A percentile compares a stretch with the other conserved stretches of the same genome.
These are phyloP conservation scores for Phytophthora citricola DNA, from an alignment of 352 stramenopile species.

Conservation along the genomic window DNA sequence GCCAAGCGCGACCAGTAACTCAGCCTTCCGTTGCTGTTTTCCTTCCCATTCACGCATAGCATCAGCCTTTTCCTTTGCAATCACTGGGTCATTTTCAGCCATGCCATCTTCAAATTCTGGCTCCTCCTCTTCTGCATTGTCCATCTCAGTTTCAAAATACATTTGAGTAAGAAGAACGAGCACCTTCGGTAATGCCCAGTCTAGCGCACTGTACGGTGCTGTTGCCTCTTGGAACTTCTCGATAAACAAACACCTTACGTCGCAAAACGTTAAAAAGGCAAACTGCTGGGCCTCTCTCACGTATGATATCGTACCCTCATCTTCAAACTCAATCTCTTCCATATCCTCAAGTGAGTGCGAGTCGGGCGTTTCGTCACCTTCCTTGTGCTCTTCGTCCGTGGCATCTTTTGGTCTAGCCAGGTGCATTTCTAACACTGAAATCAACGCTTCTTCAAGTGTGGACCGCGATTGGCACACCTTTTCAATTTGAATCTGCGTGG, in stretches of 20 bases:
- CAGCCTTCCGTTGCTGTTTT: constrained; percentile 57
- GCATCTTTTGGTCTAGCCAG: constrained; percentile 46
- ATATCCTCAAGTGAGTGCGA: constrained; percentile 45
- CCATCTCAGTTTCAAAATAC: constrained; percentile 83
- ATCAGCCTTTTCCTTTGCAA: constrained; percentile 31
- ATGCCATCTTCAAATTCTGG: constrained; percentile 39
- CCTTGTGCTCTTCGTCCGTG: constrained; percentile 38
- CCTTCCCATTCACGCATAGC: constrained; percentile 33
- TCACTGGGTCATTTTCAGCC: constrained; percentile 20
- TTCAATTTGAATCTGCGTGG: constrained; percentile 45
- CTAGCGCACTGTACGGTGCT: constrained; percentile 62
- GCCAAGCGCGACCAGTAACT: constrained; percentile 76
- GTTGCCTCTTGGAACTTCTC: constrained; percentile 78
- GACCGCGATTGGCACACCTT: constrained; percentile 44
- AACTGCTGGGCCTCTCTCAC: constrained; percentile 69
- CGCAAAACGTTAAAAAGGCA: constrained; percentile 84
- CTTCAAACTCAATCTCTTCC: constrained; percentile 75
- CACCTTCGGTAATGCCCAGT: constrained; percentile 75
- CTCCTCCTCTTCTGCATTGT: constrained; percentile 62
- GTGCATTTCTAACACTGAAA: constrained; percentile 81
- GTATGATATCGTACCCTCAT: constrained; percentile 53
- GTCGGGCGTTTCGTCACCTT: constrained; percentile 27
- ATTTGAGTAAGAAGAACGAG: constrained; percentile 79
- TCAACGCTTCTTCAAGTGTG: constrained; percentile 64
- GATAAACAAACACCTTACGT: constrained; percentile 82